Conservation (phyloP, 768 basidiomycete genomes). For the Mycena alexandri region DNA sequence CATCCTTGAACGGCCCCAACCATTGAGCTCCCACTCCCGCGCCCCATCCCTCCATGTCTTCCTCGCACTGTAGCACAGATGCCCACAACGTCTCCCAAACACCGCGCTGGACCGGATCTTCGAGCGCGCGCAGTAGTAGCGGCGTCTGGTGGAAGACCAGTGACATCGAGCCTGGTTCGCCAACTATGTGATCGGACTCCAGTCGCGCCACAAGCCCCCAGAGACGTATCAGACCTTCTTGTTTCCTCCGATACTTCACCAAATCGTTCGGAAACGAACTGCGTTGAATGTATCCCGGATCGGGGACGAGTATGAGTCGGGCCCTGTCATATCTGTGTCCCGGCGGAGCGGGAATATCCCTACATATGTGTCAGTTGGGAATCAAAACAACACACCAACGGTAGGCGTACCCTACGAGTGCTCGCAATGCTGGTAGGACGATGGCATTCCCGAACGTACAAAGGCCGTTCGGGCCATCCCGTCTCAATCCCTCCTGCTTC, state of each 20-base stretch:
- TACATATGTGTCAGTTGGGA: no score
- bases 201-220: constrained; percentile 31
- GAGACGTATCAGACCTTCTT: constrained; percentile 22
- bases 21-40: constrained; percentile 3
- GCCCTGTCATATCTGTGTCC: constrained; percentile 1
- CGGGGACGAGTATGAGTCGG: neutral
- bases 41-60: constrained; percentile 12
- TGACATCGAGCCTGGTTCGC: neutral
- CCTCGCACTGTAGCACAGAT: constrained; percentile 2
- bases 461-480: no score
- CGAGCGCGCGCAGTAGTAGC: constrained; percentile 17
- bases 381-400: no score
- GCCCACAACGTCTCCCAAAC: constrained; percentile 30
- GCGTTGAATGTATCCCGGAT: constrained; percentile 6
- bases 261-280: neutral
- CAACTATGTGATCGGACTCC: constrained; percentile 3
- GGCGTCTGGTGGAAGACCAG: constrained; percentile 10
- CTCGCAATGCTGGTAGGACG: no score
- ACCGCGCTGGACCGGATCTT: constrained; percentile 18
- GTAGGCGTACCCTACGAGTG: no score
- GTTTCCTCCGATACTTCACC: constrained; percentile 18
- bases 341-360: neutral
- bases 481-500: no score
- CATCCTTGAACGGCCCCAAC: constrained; percentile 15
- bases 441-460: no score